Conservation (phyloP, 441 rosid species). For the Monsonia emarginata region DNA sequence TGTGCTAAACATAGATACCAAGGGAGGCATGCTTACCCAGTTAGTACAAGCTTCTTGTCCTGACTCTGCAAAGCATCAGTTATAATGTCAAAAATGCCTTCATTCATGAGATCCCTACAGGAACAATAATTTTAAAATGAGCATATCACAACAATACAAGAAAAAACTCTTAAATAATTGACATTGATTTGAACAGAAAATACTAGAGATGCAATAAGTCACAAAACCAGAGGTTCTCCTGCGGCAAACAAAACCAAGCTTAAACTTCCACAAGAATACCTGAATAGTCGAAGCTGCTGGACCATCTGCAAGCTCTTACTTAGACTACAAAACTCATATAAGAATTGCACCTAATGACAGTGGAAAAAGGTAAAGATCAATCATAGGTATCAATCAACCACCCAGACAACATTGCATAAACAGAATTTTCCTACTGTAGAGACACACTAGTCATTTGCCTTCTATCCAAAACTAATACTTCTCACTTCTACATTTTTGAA, state of each 20-base stretch:
- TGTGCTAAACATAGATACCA: conserved; percentile 11
- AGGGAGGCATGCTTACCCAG: conserved; percentile 55
- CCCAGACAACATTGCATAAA: too few species aligned
- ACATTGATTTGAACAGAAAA: background rate
- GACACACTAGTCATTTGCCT: background rate
- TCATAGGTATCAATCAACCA: too few species aligned
- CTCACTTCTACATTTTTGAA: too few species aligned
- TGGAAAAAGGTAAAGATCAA: conserved; percentile 23
- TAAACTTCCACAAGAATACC: conserved; percentile 35
- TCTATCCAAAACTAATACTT: background rate
- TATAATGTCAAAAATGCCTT: conserved; percentile 77
- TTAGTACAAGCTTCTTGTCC: conserved; percentile 76
- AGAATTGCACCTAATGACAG: conserved; percentile 61
- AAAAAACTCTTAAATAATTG: background rate
- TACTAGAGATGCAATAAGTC: background rate
- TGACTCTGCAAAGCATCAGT: conserved; percentile 73
- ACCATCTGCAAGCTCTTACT: conserved; percentile 92
- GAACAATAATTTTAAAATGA: conserved; percentile 4
- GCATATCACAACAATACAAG: background rate
- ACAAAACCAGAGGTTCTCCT: too few species aligned
- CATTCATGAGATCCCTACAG: conserved; percentile 77
- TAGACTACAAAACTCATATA: conserved; percentile 90
- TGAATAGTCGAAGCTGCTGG: conserved; percentile 86
- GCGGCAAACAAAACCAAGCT: too few species aligned
- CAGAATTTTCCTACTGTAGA: background rate